Base-by-base conservation (phyloP, 495 filamentous ascomycete species). In the Penicillium odoratum region DNA sequence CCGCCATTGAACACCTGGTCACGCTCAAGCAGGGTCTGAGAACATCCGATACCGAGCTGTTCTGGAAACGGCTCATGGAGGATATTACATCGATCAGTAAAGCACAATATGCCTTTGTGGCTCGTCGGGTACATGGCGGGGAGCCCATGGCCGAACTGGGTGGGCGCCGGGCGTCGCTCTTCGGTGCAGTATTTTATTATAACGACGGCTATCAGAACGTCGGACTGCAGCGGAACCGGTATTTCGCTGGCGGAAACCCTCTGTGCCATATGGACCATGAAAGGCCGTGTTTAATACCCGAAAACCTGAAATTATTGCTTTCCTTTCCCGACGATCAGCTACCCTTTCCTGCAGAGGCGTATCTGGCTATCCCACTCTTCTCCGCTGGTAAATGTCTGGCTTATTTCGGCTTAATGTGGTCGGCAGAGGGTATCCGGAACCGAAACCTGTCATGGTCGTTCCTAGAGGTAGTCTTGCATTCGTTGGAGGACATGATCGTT, bases 371-470 rank as follows among this genome's bases (percentile, higher is more conserved):
- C n/a, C 89, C 89, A 1, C 75, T 92, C 13, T 90, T 87, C 60
- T 80, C 82, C 7, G 84, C 83, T 45, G 85, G 83, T 26, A 87
- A 86, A 61, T 90, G 86, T 68, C 81, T 90, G 61, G 88, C 84
- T 33, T 85, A 91, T 70, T 84, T 93, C 61, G 89, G 89, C 11
- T 73, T 88, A 62, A 87, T 91, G 77, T 93, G 89, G 89, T 84
- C 84, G 15, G 66, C 71, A 21, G 79, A 88, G 57, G 88, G 86
- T 7, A 72, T 85, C 26, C 70, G 75, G 46, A 78, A 78, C 49
- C 77, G 84, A 49, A 72, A 64, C 15, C 62, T 91, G 44, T 78
- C 85, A 16, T 93, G 89, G 89, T 80, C 79, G 15, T 89, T 84
- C 67, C 71, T 90, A 18, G 87, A 92, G 63, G 83, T 90, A 82